Base-by-base conservation (phyloP, 2,329 filamentous ascomycete species). In the Periconia macrospinosa region DNA sequence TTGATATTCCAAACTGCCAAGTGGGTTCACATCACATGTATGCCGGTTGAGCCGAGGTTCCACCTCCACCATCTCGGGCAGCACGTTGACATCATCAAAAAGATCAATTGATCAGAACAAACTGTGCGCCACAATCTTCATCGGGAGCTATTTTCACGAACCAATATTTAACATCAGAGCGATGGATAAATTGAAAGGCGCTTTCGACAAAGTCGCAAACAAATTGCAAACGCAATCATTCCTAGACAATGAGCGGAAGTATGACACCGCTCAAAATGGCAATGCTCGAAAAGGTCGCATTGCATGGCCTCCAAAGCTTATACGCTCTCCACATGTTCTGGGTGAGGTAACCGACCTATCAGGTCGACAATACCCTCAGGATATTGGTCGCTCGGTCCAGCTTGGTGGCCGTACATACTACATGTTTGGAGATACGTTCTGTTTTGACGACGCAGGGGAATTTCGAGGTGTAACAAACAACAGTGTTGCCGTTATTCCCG, bases 341-440 rank as follows among this genome's bases (percentile, higher is more conserved):
- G 55, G 50, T 17, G 55, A 58, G 30, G 46, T 58, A 9, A 52
- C 11, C 37, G 55, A 58, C n/a, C 11, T 19, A 30, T 58, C 55
- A 27, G 44, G 30, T 3, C 52, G 52, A 37, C 23, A 44, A 5
- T 55, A 53, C 35, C 46, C 49, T n/a, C 55, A 52, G 17, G 55
- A 58, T 30, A 14, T 55, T 30, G 55, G 55, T 11, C 55, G 55
- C 13, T 58, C 55, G 1, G 20, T 58, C 6, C 30, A 46, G 9
- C 50, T 58, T 40, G 47, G 53, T 17, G 52, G 52, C 30, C 49
- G 49, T 17, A 42, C 41, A 19, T 58, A 55, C 47, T 58, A 58
- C 47, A 55, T 58, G 33, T 59, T 57, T 43, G 56, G 56, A 30
- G 56, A 59, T 30, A 59, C 56, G 30, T 59, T 59, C 48, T 56